These are phyloP conservation scores for Geotrichum ghanense DNA, from an alignment of 805 yeast genomes.

Conservation along the genomic window DNA sequence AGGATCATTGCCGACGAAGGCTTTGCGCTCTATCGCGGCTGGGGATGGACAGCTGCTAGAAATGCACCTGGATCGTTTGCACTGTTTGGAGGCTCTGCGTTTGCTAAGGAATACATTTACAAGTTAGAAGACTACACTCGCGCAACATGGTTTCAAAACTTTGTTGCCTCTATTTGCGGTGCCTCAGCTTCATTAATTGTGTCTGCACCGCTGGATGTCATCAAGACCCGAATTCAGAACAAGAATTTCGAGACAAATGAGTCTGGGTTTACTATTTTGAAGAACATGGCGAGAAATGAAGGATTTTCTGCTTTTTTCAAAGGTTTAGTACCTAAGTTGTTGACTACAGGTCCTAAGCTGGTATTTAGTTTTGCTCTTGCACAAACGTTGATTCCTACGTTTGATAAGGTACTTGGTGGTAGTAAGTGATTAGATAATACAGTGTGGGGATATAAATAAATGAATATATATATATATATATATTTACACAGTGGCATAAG, in stretches of 20 bases:
- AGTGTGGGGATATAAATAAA: too few species aligned
- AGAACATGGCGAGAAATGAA: slow-evolving; percentile 86
- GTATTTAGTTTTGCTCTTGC: slow-evolving; percentile 98
- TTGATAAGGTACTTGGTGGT: slow-evolving; percentile 53
- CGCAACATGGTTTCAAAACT: slow-evolving; percentile 94
- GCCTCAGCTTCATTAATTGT: slow-evolving; percentile 95
- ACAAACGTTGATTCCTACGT: slow-evolving; percentile 92
- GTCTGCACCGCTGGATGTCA: slow-evolving; percentile 94
- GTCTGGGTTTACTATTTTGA: slow-evolving; percentile 82
- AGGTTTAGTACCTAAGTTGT: slow-evolving; percentile 90
- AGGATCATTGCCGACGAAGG: slow-evolving; percentile 86
- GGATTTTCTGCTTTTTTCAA: slow-evolving; percentile 87
- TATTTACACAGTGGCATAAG: too few species aligned
- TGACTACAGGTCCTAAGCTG: slow-evolving; percentile 96
- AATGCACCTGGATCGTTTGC: slow-evolving; percentile 99
- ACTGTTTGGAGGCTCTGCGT: slow-evolving; percentile 95
- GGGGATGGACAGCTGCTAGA: slow-evolving; percentile 99
- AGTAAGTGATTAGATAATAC: too few species aligned
- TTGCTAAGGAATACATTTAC: slow-evolving; percentile 92
- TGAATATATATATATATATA: too few species aligned
- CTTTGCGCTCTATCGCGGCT: slow-evolving; percentile 85
- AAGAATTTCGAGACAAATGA: slow-evolving; percentile 92
- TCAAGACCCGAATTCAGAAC: slow-evolving; percentile 97
- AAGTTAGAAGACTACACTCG: slow-evolving; percentile 75
- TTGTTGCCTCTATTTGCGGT: slow-evolving; percentile 88